Base-by-base conservation (phyloP, 192 early-diverging fungal species). In the Rhizophagus clarus region DNA sequence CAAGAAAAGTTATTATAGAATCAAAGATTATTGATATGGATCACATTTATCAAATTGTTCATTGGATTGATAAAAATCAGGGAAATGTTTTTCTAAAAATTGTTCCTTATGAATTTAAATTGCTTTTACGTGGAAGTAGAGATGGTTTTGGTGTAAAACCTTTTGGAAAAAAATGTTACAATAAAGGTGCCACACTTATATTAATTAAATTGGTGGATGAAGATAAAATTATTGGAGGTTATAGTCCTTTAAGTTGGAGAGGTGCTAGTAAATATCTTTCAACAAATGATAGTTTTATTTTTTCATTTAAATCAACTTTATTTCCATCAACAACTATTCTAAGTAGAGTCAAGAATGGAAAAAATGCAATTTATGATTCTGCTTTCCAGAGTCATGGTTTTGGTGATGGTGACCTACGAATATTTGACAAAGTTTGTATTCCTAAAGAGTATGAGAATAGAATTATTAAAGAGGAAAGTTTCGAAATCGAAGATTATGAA, bases 401-500 rank as follows among this genome's bases (percentile, higher is more conserved):
- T 40, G 69, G 69, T 17, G 34, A n/a, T 24, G 37, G 37, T 8
- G 69, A 71, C 24, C 42, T 71, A 4, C 69, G 42, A 12, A 31
- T 71, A 31, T 37, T 71, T 45, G 31, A 61, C n/a, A 26, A 22
- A 6, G 10, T 12, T 63, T 51, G 74, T 40, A 9, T 0, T 63
- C 20, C 4, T 8, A 17, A 31, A 12, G 12, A 61, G 32, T 56
- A 61, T 2, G 62, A 42, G n/a, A 10, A 8, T 1, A 61, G 51
- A 32, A 61, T 79, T 56, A 29, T 28, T n/a, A 31, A 24, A 11
- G 12, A 15, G 20, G 15, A 26, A 2, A 51, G 12, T 37, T 79
- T 69, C 22, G 8, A 20, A n/a, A 64, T 79, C 37, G 77, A 79
- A 12, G 77, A 79, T 40, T 70, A 60, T 40, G 77, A 79, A 79